phyloP scores from a whole-genome alignment of 805 yeast genomes.

The Candida pini region DNA sequence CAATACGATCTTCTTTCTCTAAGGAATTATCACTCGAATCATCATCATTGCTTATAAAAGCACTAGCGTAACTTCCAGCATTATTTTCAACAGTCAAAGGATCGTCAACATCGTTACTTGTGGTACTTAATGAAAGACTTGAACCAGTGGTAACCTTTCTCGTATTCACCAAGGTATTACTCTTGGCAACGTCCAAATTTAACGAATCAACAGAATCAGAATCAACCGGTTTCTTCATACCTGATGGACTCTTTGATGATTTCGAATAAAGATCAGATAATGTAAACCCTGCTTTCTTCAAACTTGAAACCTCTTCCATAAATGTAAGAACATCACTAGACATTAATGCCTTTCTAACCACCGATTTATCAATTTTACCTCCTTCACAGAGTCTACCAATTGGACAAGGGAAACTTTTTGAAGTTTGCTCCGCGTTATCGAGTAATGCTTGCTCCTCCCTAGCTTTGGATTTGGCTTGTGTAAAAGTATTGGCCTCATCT shows the following conservation, averaged over 20 bases:
- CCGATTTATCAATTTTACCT: neutral
- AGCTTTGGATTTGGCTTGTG: neutral
- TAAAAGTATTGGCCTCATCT: conserved; percentile 3
- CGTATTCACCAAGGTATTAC: conserved; percentile 12
- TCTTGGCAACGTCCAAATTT: conserved; percentile 5
- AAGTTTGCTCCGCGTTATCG: no score
- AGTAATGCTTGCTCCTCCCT: conserved; percentile 11
- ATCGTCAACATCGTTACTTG: neutral
- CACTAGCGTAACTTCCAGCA: neutral
- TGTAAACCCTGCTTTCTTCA: neutral
- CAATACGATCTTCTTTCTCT: neutral
- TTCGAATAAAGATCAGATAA: neutral
- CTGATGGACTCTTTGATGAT: neutral
- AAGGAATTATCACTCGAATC: conserved; percentile 2
- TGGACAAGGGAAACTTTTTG: neutral
- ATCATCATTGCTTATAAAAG: no score
- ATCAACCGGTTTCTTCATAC: no score
- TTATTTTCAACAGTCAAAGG: neutral
- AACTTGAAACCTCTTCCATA: neutral
- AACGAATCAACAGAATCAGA: neutral
- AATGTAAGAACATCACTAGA: neutral
- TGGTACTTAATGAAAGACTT: neutral
- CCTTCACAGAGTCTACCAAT: no score
- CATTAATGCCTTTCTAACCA: neutral
- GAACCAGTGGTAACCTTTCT: neutral